These are phyloP conservation scores for Veloporphyrellus conicus DNA, from an alignment of 1,284 basidiomycete genomes.

Conservation along the genomic window DNA sequence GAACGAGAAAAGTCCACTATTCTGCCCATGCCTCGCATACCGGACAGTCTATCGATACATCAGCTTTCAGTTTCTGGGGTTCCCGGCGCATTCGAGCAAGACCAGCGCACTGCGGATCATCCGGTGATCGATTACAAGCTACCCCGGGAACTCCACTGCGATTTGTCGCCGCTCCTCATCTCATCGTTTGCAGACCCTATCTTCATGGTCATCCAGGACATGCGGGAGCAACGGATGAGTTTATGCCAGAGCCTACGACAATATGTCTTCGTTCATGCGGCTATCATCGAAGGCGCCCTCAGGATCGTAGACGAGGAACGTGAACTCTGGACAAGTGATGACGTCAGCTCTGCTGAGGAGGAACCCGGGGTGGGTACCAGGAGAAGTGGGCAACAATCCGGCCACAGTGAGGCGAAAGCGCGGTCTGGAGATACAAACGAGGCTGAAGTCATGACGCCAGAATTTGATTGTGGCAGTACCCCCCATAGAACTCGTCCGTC, in stretches of 20 bases:
- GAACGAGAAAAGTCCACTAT: background rate
- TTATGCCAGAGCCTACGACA: conserved; percentile 85
- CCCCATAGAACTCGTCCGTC: conserved; percentile 8
- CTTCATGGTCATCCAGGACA: conserved; percentile 74
- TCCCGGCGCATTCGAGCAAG: conserved; percentile 7
- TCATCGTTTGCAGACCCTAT: conserved; percentile 70
- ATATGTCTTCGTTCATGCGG: conserved; percentile 86
- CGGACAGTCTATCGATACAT: background rate
- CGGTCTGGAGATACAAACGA: conserved; percentile 5
- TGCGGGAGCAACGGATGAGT: conserved; percentile 90
- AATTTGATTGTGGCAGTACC: background rate
- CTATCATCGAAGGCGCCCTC: conserved; percentile 77
- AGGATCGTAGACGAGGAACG: conserved; percentile 74
- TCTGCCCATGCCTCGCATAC: background rate
- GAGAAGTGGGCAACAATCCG: conserved; percentile 1
- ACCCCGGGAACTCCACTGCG: conserved; percentile 54
- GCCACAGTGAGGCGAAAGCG: conserved; percentile 8
- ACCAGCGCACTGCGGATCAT: conserved; percentile 10
- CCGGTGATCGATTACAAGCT: conserved; percentile 49
- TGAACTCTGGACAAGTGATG: conserved; percentile 34
- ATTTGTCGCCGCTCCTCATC: conserved; percentile 54
- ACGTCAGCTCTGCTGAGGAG: conserved; percentile 22
- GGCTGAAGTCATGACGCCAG: conserved; percentile 1
- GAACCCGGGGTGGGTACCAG: background rate
- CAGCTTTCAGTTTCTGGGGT: background rate